A percentile compares a stretch with the other conserved stretches of the same genome.
Conservation (phyloP, 495 filamentous ascomycete species). For the Xylaria castorea region DNA sequence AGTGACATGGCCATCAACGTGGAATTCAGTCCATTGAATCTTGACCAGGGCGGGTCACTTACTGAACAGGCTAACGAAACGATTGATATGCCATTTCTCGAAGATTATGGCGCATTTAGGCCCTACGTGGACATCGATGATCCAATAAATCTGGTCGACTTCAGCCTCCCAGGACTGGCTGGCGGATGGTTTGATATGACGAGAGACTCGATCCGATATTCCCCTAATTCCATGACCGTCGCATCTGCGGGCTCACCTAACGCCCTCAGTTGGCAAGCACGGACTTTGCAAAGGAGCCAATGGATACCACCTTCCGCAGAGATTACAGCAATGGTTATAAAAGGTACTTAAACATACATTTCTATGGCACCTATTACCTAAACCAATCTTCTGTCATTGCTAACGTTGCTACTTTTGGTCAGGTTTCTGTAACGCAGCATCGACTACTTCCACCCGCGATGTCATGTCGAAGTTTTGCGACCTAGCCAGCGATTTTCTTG, state of each 20-base stretch:
- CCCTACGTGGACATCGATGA: background rate
- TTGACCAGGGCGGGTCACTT: background rate
- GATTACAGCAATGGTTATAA: background rate
- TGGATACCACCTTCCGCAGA: background rate
- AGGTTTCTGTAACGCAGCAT: background rate
- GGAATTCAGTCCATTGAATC: background rate
- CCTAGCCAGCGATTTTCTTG: background rate
- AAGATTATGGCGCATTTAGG: too few species aligned
- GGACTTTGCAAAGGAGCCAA: background rate
- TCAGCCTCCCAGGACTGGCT: background rate
- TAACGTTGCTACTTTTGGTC: background rate
- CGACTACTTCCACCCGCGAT: background rate
- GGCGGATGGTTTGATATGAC: background rate
- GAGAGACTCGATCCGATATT: background rate
- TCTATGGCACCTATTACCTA: background rate
- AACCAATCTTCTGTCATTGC: background rate
- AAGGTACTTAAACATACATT: background rate
- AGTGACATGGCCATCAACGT: background rate
- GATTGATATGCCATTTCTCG: background rate
- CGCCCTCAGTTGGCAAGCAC: background rate
- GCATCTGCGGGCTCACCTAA: background rate
- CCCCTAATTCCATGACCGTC: background rate
- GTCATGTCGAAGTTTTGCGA: background rate
- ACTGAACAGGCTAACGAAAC: background rate
- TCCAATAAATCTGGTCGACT: background rate